Conservation (phyloP, 2,329 filamentous ascomycete genomes). For the Pyricularia grisea region DNA sequence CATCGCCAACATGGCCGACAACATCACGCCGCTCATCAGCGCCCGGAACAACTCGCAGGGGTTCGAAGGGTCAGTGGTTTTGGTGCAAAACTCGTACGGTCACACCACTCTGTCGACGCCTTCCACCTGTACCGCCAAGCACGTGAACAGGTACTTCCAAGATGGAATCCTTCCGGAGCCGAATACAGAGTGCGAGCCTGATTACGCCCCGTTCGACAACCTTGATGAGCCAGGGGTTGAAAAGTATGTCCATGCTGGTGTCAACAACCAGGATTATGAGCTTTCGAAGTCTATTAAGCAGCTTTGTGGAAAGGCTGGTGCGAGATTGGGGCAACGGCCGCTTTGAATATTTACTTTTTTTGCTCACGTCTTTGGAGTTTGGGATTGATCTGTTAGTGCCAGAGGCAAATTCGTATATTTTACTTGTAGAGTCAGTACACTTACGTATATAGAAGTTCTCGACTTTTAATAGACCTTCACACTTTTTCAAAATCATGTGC, state of each 20-base stretch:
- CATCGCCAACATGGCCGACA: constrained; percentile 31
- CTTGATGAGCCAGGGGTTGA: neutral
- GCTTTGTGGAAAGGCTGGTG: neutral
- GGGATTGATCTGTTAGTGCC: neutral
- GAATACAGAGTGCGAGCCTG: constrained; percentile 8
- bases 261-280: neutral
- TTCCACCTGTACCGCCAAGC: constrained; percentile 31
- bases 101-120: constrained; percentile 39
- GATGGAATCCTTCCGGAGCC: constrained; percentile 30
- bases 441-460: neutral
- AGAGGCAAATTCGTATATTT: neutral
- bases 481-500: neutral
- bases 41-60: constrained; percentile 27
- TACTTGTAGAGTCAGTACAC: neutral
- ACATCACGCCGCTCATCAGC: constrained; percentile 34
- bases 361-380: neutral
- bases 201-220: constrained; percentile 1
- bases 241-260: neutral
- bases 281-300: neutral
- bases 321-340: neutral
- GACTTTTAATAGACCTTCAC: neutral
- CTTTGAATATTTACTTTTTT: neutral
- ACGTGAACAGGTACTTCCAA: constrained; percentile 34
- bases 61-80: constrained; percentile 33
- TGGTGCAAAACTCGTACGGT: constrained; percentile 41